Evolutionary conservation across 1,284 basidiomycete species (phyloP), one percentile per base, ranked within the genome.

Genomic region (Xerocomus amazonicus): DNA sequence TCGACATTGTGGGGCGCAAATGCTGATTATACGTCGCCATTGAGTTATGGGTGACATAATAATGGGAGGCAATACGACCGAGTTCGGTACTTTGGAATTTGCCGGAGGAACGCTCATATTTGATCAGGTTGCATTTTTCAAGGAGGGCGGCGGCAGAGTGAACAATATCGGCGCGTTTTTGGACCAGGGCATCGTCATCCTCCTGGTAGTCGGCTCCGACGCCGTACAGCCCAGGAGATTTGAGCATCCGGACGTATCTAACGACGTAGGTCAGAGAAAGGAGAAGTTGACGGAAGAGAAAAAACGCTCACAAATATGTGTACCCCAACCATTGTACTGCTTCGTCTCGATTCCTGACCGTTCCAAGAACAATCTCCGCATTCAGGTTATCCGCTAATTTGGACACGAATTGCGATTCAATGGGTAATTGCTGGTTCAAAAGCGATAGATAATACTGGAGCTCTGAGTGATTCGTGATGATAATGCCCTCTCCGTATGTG

Each of bases 21-120:
- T 98, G 93, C 67, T 97, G 91, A 70, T 97, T 97, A 71, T 98
- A 99, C 0, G 89, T 90, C 57, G 90, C 82, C 97, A 99, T 99
- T 51, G 93, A 97, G 60, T 86, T 86, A 70, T 98, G 89, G 0
- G 94, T 91, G 56, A 99, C 90, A 66, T 99, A 99, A 72, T 94
- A 99, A 68, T 99, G 89, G 23, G 92, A 96, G 0, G 95, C 94
- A 60, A 99, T 98, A 14, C 92, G 81, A 28, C 97, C 96, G 1
- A 99, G 77, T 63, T 97, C 94, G 6, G 92, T 94, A 55, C 85
- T 86, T 58, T 91, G 88, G 77, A 99, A 94, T 17, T 89, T 78
- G 28, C 97, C 96, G 1, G 86, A 84, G 8, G 85, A 76, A 5
- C 95, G 84, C 62, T 98, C 95, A 68, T 99, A 99, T 64, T 95